A percentile compares a stretch with the other conserved stretches of the same genome.
phyloP scores from a whole-genome alignment of 352 stramenopile genomes.

The Pythium diclinum region DNA sequence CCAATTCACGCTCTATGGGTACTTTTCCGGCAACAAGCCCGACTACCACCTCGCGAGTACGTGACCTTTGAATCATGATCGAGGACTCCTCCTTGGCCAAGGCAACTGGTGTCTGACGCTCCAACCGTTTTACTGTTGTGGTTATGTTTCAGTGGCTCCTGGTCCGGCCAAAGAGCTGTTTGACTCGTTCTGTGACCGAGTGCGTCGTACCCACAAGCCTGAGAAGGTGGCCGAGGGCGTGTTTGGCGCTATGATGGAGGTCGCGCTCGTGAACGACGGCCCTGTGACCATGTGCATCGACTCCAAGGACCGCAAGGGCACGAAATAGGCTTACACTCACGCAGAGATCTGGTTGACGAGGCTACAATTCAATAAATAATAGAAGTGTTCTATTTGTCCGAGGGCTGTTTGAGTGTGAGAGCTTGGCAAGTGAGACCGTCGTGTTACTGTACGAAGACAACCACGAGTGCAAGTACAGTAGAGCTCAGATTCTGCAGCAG shows the following conservation, averaged over 20 bases:
- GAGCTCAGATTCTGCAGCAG: no score
- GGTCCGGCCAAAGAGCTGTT: constrained; percentile 71
- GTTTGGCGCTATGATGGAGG: constrained; percentile 86
- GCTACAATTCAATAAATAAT: background rate
- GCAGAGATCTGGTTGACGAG: no score
- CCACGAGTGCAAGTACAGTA: no score
- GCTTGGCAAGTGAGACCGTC: no score
- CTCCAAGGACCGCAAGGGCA: constrained; percentile 65
- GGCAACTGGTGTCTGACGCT: background rate
- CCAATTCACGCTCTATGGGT: constrained; percentile 84
- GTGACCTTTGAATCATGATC: constrained; percentile 8
- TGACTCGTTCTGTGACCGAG: constrained; percentile 64
- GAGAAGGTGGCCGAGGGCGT: constrained; percentile 78
- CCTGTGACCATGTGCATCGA: constrained; percentile 84
- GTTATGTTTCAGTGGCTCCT: constrained; percentile 47
- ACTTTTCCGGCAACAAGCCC: constrained; percentile 81
- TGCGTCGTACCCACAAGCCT: constrained; percentile 48
- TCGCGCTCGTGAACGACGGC: constrained; percentile 81
- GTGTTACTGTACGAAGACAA: no score
- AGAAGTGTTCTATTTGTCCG: background rate
- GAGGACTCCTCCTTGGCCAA: background rate
- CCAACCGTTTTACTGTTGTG: background rate
- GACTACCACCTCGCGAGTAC: constrained; percentile 85
- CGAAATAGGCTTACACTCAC: constrained; percentile 32
- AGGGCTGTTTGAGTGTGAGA: no score